Conservation (phyloP, 768 basidiomycete genomes). For the Ramaria rubella region DNA sequence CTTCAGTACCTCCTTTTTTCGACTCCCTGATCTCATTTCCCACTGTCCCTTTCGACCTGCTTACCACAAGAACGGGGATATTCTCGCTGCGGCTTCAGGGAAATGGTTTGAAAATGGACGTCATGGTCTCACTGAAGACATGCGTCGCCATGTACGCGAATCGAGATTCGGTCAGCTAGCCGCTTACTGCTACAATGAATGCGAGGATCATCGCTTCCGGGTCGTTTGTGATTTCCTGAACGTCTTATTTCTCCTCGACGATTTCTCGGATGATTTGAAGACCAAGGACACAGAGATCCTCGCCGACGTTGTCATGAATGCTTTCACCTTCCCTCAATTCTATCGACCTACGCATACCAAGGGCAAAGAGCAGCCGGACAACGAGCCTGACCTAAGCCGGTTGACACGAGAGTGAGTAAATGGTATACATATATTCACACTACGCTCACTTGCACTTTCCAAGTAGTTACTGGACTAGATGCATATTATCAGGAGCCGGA, state of each 20-base stretch:
- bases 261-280: constrained; percentile 30
- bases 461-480: neutral
- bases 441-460: neutral
- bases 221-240: constrained; percentile 64
- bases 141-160: constrained; percentile 36
- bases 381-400: constrained; percentile 21
- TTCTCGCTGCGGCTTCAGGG: constrained; percentile 40
- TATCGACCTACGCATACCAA: constrained; percentile 15
- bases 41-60: constrained; percentile 40
- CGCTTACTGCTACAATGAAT: constrained; percentile 55
- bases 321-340: constrained; percentile 20
- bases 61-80: constrained; percentile 41
- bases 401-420: constrained; percentile 26
- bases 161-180: constrained; percentile 62
- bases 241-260: constrained; percentile 37
- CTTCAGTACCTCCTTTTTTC: constrained; percentile 46
- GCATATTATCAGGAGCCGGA: neutral
- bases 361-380: constrained; percentile 20
- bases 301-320: constrained; percentile 24
- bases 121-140: constrained; percentile 32
- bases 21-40: constrained; percentile 24
- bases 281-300: constrained; percentile 12
- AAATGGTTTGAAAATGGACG: constrained; percentile 44
- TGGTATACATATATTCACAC: neutral
- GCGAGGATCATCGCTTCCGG: constrained; percentile 48